Base-by-base conservation (phyloP, 75 land plant species). In the Cunninghamia lanceolata region DNA sequence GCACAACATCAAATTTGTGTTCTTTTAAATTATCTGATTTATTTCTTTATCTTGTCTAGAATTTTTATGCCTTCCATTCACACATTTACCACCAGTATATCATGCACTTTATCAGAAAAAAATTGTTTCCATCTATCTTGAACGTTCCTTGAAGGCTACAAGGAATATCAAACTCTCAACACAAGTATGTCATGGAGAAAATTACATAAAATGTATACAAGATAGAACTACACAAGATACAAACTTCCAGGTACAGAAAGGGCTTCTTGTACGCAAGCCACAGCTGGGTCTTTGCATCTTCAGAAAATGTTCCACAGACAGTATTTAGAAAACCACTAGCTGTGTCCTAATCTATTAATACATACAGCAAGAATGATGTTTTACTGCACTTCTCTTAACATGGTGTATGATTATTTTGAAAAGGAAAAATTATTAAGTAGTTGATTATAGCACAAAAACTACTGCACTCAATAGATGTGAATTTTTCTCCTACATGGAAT, bases 401-500 rank as follows among this genome's bases (percentile, higher is more conserved):
- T 45, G 46, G 82, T 43, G 82, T 43, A 76, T 39, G 42, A 34
- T 32, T 32, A 73, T 73, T 28, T 40, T 25, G 9, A 43, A 80
- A 80, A 80, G 30, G 32, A 80, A 45, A 43, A 45, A 28, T 42
- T 47, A 80, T 80, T 45, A 80, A 43, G 46, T 42, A 43, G 50
- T n/a, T 45, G 14, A 43, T 13, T 80, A 80, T 80, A 43, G 32
- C 82, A 80, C 82, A 80, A 80, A 80, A 42, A 42, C 47, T 43
- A 45, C 47, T 45, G 28, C 30, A 43, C 46, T 80, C 82, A 80
- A 78, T 25, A 78, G 43, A 78, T 45, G n/a, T 80, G 15, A 80
- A 45, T 43, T n/a, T 43, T 40, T 80, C 82, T 45, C 82, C 82
- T 80, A 83, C 50, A 52, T 14, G 15, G 84, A 83, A 83, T 83